phyloP scores from a whole-genome alignment of 208 protist species.

The Acanthamoeba lenticulata region DNA sequence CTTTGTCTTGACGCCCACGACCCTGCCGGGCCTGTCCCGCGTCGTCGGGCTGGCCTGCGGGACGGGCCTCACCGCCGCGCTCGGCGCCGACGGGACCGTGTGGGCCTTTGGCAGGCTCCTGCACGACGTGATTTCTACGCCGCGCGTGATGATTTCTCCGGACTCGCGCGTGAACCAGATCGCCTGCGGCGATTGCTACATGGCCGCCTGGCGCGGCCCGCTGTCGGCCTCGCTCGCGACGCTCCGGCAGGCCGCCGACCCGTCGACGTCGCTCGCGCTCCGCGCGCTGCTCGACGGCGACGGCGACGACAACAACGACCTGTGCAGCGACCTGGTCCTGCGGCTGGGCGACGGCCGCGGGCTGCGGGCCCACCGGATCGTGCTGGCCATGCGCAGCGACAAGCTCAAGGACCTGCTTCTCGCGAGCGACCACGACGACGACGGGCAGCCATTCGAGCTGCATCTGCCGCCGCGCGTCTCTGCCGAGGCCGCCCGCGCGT shows the following conservation, averaged over 20 bases:
- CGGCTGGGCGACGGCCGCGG: neutral
- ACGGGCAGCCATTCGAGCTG: neutral
- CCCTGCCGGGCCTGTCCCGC: neutral
- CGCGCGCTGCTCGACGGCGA: neutral
- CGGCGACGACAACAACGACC: too few species aligned
- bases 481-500: neutral
- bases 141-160: neutral
- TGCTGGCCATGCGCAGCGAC: slow-evolving; percentile 2
- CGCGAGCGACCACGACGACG: neutral
- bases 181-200: neutral
- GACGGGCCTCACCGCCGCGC: neutral
- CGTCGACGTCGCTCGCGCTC: neutral
- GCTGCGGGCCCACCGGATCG: neutral
- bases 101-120: neutral
- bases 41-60: neutral
- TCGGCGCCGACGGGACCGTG: neutral
- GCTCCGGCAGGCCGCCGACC: neutral
- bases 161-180: neutral
- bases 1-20: neutral
- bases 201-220: neutral
- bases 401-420: neutral
- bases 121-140: neutral
- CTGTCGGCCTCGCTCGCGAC: neutral
- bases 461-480: neutral
- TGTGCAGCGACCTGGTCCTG: neutral